Base-by-base conservation (phyloP, 805 yeast species). In the Pichia thaimueangensis region DNA sequence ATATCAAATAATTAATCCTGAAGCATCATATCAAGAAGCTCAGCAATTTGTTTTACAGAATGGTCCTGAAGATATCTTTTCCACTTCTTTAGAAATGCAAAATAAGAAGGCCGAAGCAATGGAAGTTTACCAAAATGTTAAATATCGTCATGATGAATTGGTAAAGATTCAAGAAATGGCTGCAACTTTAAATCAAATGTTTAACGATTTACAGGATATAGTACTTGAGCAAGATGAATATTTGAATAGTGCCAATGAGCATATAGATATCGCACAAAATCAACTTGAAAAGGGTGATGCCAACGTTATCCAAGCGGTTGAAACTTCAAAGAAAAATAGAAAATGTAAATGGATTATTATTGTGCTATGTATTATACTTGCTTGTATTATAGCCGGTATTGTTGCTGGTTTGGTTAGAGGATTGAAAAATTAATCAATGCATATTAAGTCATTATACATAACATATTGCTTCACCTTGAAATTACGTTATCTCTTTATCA, bases 281-380 rank as follows among this genome's bases (percentile, higher is more conserved):
- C 93, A 88, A 59, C 81, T 89, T 53, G 95, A 88, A 68, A 80
- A 80, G 60, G 97, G 96, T 60, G 85, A 86, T 30, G 93, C 86
- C 17, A 94, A 89, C 64, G 85, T 94, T 37, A 77, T 80, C 56
- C 78, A 80, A 59, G 97, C 96, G 15, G 87, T 84, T 41, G 74
- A 72, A 48, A 73, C 77, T 60, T 96, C 96, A 39, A 77, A 80
- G 61, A 80, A 80, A 55, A 89, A 94, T 40, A 79, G 97, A 68
- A 86, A 70, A 63, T 86, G 85, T 81, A 86, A 78, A 70, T 73
- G 82, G 68, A 82, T 89, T 80, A 84, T 93, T 62, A 66, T 74
- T 53, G 61, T 74, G 15, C 37, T 59, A 77, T 82, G 57, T 54
- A 69, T 53, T 57, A 72, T 48, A 51, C 76, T 45, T 69, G 49